A percentile compares a stretch with the other conserved stretches of the same genome.
Conservation (phyloP, 2,329 filamentous ascomycete species). For the Aspergillus intermedius region DNA sequence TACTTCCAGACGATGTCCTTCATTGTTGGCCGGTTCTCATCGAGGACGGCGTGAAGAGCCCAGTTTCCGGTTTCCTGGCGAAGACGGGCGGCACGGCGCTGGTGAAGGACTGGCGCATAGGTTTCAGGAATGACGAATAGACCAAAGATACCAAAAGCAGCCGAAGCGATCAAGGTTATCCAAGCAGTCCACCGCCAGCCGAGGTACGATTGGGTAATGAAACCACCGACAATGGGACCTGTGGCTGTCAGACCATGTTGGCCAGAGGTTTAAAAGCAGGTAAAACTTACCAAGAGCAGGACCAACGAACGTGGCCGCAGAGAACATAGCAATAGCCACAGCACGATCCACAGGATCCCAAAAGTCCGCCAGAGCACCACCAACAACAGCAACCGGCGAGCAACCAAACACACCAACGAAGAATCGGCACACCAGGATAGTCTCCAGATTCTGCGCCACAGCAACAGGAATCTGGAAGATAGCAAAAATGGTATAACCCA, state of each 20-base stretch:
- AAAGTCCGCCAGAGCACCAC: constrained; percentile 44
- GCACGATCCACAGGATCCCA: constrained; percentile 44
- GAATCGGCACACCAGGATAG: constrained; percentile 51
- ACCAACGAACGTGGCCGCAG: constrained; percentile 44
- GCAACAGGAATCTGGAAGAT: constrained; percentile 53
- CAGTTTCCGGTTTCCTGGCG: constrained; percentile 43
- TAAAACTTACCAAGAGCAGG: constrained; percentile 34
- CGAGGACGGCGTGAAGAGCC: constrained; percentile 39
- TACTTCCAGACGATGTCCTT: constrained; percentile 39
- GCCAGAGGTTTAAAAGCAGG: not conserved
- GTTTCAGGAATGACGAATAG: constrained; percentile 48
- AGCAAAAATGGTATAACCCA: constrained; percentile 43
- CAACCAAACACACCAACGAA: constrained; percentile 49
- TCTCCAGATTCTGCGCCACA: constrained; percentile 48
- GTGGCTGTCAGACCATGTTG: not conserved
- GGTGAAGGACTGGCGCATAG: constrained; percentile 44
- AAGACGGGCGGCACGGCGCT: constrained; percentile 41
- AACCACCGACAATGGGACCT: constrained; percentile 45
- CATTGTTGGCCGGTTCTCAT: constrained; percentile 37
- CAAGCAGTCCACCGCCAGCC: constrained; percentile 55
- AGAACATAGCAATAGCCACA: constrained; percentile 40
- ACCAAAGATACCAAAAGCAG: constrained; percentile 37
- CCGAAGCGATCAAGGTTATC: constrained; percentile 47
- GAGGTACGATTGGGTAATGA: constrained; percentile 43
- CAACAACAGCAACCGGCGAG: constrained; percentile 46